Base-by-base conservation (phyloP, 2,329 filamentous ascomycete species). In the Sporothrix dimorphospora region DNA sequence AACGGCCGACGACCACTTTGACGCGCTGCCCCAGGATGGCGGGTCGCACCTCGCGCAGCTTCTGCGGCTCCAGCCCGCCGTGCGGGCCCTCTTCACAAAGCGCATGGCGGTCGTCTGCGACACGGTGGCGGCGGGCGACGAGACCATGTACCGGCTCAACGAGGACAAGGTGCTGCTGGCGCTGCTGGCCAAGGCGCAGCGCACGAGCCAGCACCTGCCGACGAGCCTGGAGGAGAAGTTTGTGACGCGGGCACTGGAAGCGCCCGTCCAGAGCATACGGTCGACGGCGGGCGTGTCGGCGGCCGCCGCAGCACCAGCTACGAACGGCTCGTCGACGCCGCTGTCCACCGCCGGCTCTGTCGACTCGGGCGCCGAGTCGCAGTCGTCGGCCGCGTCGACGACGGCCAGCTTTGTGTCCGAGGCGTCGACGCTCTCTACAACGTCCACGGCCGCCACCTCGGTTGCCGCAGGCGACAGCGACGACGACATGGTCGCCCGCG, bases 221-320 rank as follows among this genome's bases (percentile, higher is more conserved):
- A 82, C 84, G 7, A 97, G 91, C 76, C 87, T 99, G 85, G 95
- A 98, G 79, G 92, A 96, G 63, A 91, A 89, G 55, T 97, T 97
- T 76, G 89, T 99, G 9, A 88, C 86, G 69, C 91, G 91, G 77
- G 87, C 88, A 1, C 84, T 99, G 5, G 92, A 96, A 76, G 87
- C 90, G 4, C 95, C 96, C 0, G 84, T 97, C 57, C 83, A 93
- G 76, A 88, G 88, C 42, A 85, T 94, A 53, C 90, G 86, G 77
- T 86, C 47, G 7, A 57, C 59, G n/a, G 61, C 63, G 2, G 49
- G 45, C n/a, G 27, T 42, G 16, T 16, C 47, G 21, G 4, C 30
- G 61, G 24, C 40, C 53, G 19, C 51, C 16, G 24, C 19, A 1
- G 19, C 66, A 21, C 38, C 59, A 6, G 8, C 59, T 4, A 38